Evolutionary conservation across 1,139 yeast genomes (phyloP).

Genomic region (Lodderomyces elongisporus): DNA sequence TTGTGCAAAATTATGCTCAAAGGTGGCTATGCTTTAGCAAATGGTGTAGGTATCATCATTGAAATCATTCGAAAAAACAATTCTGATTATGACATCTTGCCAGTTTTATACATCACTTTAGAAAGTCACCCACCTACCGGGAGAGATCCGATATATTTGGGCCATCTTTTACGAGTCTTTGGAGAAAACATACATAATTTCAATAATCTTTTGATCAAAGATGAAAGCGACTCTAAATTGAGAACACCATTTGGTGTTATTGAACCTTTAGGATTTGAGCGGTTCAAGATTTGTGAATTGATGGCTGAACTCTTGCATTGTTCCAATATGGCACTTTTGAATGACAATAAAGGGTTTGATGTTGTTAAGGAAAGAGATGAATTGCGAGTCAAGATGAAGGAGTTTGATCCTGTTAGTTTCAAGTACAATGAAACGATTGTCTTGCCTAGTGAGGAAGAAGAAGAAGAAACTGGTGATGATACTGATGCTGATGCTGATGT

Average conservation of each 20-base stretch:
- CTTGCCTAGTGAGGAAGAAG: slow-evolving; percentile 16
- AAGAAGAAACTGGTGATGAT: slow-evolving; percentile 6
- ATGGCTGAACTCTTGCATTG: slow-evolving; percentile 94
- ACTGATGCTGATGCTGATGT: slow-evolving; percentile 12
- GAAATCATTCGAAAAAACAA: slow-evolving; percentile 94
- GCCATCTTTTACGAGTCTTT: slow-evolving; percentile 77
- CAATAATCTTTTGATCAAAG: slow-evolving; percentile 28
- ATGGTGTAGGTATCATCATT: slow-evolving; percentile 93
- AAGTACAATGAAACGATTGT: slow-evolving; percentile 44
- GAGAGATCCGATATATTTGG: slow-evolving; percentile 91
- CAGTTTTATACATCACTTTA: slow-evolving; percentile 78
- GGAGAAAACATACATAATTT: slow-evolving; percentile 72
- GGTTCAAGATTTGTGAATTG: slow-evolving; percentile 91
- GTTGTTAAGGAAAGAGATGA: slow-evolving; percentile 73
- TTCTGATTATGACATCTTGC: slow-evolving; percentile 90
- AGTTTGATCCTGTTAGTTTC: slow-evolving; percentile 43
- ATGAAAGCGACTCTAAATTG: slow-evolving; percentile 25
- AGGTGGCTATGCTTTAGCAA: slow-evolving; percentile 90
- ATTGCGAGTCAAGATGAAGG: slow-evolving; percentile 50
- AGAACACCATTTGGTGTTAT: slow-evolving; percentile 54
- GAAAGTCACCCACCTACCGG: slow-evolving; percentile 94
- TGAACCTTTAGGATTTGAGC: slow-evolving; percentile 91
- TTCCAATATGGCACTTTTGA: slow-evolving; percentile 90
- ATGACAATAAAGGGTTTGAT: slow-evolving; percentile 77
- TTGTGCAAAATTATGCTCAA: slow-evolving; percentile 79